A percentile compares a stretch with the other conserved stretches of the same genome.
These are phyloP conservation scores for Phaeotremella skinneri DNA, from an alignment of 768 basidiomycete genomes.

Conservation along the genomic window DNA sequence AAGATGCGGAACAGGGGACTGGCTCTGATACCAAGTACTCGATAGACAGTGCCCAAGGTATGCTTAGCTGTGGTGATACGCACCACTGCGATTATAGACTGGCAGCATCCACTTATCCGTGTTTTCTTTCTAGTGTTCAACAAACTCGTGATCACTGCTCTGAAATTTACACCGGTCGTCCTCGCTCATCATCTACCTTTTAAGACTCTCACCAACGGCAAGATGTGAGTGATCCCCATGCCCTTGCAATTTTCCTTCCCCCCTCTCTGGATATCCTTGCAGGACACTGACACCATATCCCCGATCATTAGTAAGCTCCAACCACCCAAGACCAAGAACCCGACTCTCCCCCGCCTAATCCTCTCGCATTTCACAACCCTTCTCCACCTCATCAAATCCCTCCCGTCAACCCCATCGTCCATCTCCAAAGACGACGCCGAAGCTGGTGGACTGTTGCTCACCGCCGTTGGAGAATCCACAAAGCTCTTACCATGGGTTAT, in stretches of 20 bases:
- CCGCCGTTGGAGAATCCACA: slow-evolving; percentile 77
- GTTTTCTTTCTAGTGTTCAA: slow-evolving; percentile 68
- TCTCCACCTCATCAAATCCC: slow-evolving; percentile 71
- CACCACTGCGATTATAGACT: neutral
- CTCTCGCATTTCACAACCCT: slow-evolving; percentile 86
- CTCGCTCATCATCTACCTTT: slow-evolving; percentile 83
- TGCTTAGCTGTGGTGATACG: slow-evolving; percentile 30
- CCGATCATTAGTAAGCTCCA: slow-evolving; percentile 70
- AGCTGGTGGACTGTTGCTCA: slow-evolving; percentile 51
- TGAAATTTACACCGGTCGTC: slow-evolving; percentile 86
- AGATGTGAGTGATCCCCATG: slow-evolving; percentile 63
- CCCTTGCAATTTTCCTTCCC: neutral
- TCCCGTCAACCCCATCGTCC: slow-evolving; percentile 60
- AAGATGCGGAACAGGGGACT: slow-evolving; percentile 58
- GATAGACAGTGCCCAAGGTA: slow-evolving; percentile 77
- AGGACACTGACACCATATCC: no score
- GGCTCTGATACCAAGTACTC: slow-evolving; percentile 68
- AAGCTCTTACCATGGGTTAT: slow-evolving; percentile 87
- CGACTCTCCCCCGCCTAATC: slow-evolving; percentile 79
- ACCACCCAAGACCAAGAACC: slow-evolving; percentile 74
- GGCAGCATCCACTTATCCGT: slow-evolving; percentile 12
- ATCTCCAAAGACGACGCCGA: slow-evolving; percentile 22
- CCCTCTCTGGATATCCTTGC: slow-evolving; percentile 4
- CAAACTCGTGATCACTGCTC: slow-evolving; percentile 80
- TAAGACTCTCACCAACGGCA: slow-evolving; percentile 75